Percentiles rank a stretch among this genome's conserved stretches.
Evolutionary conservation across 805 yeast genomes (phyloP).

Genomic region (Sungouiozyma intestinalis): DNA sequence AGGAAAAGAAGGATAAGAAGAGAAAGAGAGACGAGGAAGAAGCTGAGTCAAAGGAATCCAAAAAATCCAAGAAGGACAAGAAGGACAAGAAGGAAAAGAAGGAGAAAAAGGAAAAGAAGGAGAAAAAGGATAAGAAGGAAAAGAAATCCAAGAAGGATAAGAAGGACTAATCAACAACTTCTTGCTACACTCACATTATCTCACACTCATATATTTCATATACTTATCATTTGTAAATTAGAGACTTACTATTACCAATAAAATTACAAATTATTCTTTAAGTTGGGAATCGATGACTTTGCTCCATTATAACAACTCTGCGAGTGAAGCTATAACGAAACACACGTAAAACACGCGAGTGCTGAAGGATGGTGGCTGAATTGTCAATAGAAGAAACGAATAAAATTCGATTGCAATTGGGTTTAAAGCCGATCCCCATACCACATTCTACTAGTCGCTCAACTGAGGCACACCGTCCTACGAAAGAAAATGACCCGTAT

Average conservation of each 20-base stretch:
- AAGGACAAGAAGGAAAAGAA: conserved; percentile 20
- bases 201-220: background rate
- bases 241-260: conserved; percentile 3
- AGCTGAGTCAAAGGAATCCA: conserved; percentile 23
- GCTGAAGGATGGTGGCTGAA: conserved; percentile 11
- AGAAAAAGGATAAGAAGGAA: conserved; percentile 30
- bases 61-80: conserved; percentile 30
- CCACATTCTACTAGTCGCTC: conserved; percentile 4
- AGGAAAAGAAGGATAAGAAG: conserved; percentile 30
- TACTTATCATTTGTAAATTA: conserved; percentile 15
- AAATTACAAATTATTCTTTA: conserved; percentile 1
- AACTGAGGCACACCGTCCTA: too few species aligned
- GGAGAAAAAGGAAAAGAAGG: conserved; percentile 25
- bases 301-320: background rate
- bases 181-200: background rate
- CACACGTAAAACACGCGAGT: background rate
- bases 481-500: conserved; percentile 2
- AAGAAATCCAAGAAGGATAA: conserved; percentile 25
- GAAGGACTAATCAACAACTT: conserved; percentile 1
- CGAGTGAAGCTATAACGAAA: too few species aligned
- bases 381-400: conserved; percentile 37
- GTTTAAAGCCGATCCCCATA: conserved; percentile 31
- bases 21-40: conserved; percentile 26
- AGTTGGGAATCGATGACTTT: background rate
- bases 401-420: conserved; percentile 30